Evolutionary conservation across 306 rosid species (phyloP), one percentile per base, ranked within the genome.

Genomic region (Erythrophleum fordii): DNA sequence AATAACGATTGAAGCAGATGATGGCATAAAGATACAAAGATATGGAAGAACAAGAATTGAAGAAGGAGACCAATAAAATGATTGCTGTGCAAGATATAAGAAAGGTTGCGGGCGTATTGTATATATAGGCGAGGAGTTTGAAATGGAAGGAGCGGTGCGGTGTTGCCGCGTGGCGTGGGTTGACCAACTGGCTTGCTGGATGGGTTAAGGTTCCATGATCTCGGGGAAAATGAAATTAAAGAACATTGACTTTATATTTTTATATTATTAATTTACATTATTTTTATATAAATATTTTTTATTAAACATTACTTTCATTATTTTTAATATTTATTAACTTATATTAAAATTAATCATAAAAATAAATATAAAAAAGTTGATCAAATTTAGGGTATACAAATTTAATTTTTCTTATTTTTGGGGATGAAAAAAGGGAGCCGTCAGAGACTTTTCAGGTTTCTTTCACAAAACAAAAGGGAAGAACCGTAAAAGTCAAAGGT

Each of bases 151-250:
- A 66, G 72, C 2, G 25, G 14, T 60, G 29, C 20, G 35, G 37
- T 8, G 25, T 16, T 2, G 77, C 72, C 90, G 90, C 88, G 86
- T 82, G 81, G 53, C 52, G 79, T 79, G 64, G 39, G 2, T 84
- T 84, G 86, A 84, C 83, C 84, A 72, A 75, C 4, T 28, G 51
- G n/a, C 37, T 41, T 46, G 79, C 31, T 58, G 65, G 65, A 58
- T 16, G 16, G 18, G 65, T 16, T 11, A 5, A 58, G 6, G 17
- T 1, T 25, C 64, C 64, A 25, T 0, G 18, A 25, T 25, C 9
- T 0, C 9, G 3, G 4, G 4, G 25, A 28, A 58, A 5, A 34
- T 34, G 37, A 34, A 2, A 34, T 34, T 2, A 5, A 58, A 58
- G 11, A 11, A 25, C 7, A 8, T 6, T 58, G 65, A 58, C 42